Percentiles rank a stretch among this genome's conserved stretches.
Evolutionary conservation across 495 filamentous ascomycete genomes (phyloP).

Genomic region (Hypomontagnella submonticulosa): DNA sequence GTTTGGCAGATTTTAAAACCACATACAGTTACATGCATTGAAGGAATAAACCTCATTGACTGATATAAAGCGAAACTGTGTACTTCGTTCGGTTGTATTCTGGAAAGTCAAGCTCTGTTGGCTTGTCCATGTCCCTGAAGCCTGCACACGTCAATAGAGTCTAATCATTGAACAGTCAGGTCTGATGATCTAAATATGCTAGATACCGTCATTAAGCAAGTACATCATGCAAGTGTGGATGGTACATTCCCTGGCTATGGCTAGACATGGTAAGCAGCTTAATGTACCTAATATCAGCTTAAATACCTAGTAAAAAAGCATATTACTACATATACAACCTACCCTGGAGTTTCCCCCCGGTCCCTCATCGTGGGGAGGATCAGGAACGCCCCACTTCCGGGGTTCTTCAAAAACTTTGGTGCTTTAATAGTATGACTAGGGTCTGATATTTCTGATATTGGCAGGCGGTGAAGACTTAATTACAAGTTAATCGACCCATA

Average conservation of each 20-base stretch:
- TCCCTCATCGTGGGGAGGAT: constrained; percentile 21
- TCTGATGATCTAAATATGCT: no score
- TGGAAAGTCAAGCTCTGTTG: no score
- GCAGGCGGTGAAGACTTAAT: constrained; percentile 33
- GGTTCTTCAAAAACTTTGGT: constrained; percentile 14
- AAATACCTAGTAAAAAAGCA: background rate
- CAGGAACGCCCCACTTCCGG: constrained; percentile 33
- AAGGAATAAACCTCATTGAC: background rate
- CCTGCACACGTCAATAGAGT: no score
- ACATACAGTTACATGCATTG: no score
- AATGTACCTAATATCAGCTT: background rate
- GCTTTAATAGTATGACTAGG: constrained; percentile 11
- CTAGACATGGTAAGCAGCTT: constrained; percentile 7
- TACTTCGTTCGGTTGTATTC: no score
- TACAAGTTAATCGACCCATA: constrained; percentile 1
- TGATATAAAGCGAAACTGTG: no score
- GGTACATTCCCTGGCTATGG: background rate
- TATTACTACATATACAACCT: background rate
- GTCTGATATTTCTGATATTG: constrained; percentile 20
- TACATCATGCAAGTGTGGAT: no score
- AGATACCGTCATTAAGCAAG: no score
- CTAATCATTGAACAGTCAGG: no score
- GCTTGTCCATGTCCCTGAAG: no score
- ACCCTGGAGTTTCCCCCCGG: constrained; percentile 2
- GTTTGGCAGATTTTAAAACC: no score